A percentile compares a stretch with the other conserved stretches of the same genome.
phyloP scores from a whole-genome alignment of 257 asterid species.

The Plantago elongata region DNA sequence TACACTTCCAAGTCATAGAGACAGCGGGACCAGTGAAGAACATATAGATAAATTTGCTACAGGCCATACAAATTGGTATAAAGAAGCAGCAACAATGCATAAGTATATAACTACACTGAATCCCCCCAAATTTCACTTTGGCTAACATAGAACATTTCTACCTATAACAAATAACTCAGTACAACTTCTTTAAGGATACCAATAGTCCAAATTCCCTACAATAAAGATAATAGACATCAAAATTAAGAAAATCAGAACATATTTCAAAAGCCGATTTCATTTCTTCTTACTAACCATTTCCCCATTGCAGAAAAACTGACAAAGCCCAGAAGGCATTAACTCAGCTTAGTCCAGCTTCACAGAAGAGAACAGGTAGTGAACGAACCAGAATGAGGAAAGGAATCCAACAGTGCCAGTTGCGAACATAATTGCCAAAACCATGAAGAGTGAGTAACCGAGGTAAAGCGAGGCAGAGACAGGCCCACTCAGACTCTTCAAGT shows the following conservation, averaged over 20 bases:
- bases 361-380: conserved; percentile 81
- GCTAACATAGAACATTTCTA: conserved; percentile 15
- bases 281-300: conserved; percentile 18
- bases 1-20: too few species aligned
- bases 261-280: conserved; percentile 16
- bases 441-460: conserved; percentile 77
- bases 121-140: conserved; percentile 8
- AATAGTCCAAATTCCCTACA: conserved; percentile 20
- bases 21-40: too few species aligned
- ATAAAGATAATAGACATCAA: conserved; percentile 1
- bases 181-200: conserved; percentile 20
- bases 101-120: conserved; percentile 10
- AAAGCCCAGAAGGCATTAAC: neutral
- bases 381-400: conserved; percentile 86
- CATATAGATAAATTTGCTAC: too few species aligned
- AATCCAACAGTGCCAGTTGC: conserved; percentile 88
- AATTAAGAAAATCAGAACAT: conserved; percentile 22
- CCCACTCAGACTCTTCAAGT: conserved; percentile 78
- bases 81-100: conserved; percentile 1
- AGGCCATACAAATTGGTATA: neutral
- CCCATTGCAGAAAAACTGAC: conserved; percentile 7
- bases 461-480: conserved; percentile 83
- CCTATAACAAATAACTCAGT: conserved; percentile 21
- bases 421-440: conserved; percentile 79
- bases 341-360: conserved; percentile 67